Evolutionary conservation across 2,329 filamentous ascomycete genomes (phyloP).

Genomic region (Colletotrichum chrysophilum): DNA sequence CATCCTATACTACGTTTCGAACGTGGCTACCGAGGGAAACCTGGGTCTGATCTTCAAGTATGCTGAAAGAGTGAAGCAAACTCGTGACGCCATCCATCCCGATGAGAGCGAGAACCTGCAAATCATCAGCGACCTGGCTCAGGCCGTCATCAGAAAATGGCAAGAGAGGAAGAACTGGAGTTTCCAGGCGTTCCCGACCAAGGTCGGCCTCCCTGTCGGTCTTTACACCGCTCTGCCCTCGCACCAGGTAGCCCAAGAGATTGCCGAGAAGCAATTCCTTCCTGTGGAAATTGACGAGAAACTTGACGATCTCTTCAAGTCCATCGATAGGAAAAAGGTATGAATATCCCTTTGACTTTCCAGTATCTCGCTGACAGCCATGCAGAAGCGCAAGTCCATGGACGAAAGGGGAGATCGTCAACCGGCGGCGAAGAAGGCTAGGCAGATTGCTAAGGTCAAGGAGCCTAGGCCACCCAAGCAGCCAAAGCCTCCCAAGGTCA

Average conservation of each 20-base stretch:
- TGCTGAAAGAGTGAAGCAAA: constrained; percentile 90
- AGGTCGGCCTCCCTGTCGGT: constrained; percentile 79
- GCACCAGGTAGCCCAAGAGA: constrained; percentile 80
- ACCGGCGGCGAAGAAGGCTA: constrained; percentile 44
- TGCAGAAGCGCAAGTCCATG: constrained; percentile 62
- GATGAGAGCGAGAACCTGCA: constrained; percentile 78
- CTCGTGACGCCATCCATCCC: constrained; percentile 77
- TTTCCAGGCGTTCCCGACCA: constrained; percentile 82
- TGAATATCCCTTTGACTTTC: constrained; percentile 4
- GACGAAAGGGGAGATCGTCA: constrained; percentile 55
- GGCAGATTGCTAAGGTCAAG: constrained; percentile 40
- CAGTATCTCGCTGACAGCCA: constrained; percentile 27
- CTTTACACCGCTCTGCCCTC: constrained; percentile 78
- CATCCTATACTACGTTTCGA: constrained; percentile 85
- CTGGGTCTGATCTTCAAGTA: constrained; percentile 89
- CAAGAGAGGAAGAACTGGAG: constrained; percentile 86
- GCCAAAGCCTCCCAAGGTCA: constrained; percentile 32
- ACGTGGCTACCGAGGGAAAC: constrained; percentile 85
- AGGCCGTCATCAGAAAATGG: constrained; percentile 82
- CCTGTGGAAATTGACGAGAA: constrained; percentile 77
- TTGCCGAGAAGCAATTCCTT: constrained; percentile 85
- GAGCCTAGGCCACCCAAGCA: constrained; percentile 18
- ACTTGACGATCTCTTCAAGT: constrained; percentile 71
- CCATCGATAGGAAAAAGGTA: constrained; percentile 77
- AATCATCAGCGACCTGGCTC: constrained; percentile 84